phyloP scores from a whole-genome alignment of 164 flowering plant species.

The Magnolia changhungtana region DNA sequence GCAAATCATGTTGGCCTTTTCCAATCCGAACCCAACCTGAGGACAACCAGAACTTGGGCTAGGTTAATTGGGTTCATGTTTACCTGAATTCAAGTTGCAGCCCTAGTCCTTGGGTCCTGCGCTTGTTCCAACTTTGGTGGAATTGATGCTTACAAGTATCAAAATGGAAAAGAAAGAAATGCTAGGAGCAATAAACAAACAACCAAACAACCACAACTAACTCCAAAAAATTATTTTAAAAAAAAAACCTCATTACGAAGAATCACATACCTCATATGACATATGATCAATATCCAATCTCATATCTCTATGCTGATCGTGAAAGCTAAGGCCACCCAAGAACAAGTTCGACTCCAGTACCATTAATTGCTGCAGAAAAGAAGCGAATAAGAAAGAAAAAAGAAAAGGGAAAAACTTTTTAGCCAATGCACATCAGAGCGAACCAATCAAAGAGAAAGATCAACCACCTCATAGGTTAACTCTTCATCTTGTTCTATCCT shows the following conservation, averaged over 20 bases:
- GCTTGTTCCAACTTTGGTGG: no score
- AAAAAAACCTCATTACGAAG: not conserved
- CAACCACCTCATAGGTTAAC: conserved; percentile 72
- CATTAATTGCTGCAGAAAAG: conserved; percentile 61
- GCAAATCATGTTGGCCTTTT: no score
- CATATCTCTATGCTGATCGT: conserved; percentile 95
- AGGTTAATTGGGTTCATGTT: no score
- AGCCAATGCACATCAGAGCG: not conserved
- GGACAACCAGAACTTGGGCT: no score
- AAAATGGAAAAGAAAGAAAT: no score
- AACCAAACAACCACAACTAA: not conserved
- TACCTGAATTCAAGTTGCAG: no score
- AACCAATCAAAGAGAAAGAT: conserved; percentile 6
- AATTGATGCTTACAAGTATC: no score
- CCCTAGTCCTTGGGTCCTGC: no score
- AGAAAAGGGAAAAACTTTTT: not conserved
- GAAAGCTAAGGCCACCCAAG: conserved; percentile 57
- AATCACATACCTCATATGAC: conserved; percentile 87
- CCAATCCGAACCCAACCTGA: no score
- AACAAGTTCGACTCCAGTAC: conserved; percentile 69
- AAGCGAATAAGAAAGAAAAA: conserved; percentile 3
- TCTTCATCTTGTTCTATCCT: conserved; percentile 88
- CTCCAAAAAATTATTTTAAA: not conserved
- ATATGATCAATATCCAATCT: conserved; percentile 95
- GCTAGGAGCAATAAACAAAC: not conserved